Evolutionary conservation across 345 rosid species (phyloP), one percentile per base, ranked within the genome.

Genomic region (Populus pruinosa): DNA sequence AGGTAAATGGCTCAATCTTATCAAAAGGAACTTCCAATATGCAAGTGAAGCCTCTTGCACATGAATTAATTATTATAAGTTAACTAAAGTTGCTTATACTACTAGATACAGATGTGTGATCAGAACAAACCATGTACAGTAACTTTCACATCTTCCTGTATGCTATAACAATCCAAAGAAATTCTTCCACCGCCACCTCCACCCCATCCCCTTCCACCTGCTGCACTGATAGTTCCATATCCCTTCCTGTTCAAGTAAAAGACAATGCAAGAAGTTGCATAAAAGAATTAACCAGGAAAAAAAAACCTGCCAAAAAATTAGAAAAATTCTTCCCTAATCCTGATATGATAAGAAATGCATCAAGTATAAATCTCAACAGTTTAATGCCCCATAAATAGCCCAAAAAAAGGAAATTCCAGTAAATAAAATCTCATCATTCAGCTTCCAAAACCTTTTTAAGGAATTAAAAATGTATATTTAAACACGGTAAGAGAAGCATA

Each of bases 121-220:
- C 73, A 75, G 80, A 70, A 87, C 96, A 72, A 86, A 96, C 99
- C 99, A 89, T 92, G 98, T 59, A 91, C 94, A 72, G 92, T 83
- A 77, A 96, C 90, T 80, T 84, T 89, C 69, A 93, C 78, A 79
- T 91, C 92, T 89, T 96, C 99, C 81, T 96, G 98, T 85, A 91
- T 90, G 93, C 98, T 92, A 90, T 93, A 96, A 86, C 97, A 92
- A 75, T 92, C 91, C 80, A 96, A 89, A 69, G 97, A 91, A 71
- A 96, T 83, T 87, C 99, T 92, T 84, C 99, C 98, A 74, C 99
- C 99, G 9, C 99, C 96, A 79, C 99, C 99, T 78, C 99, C 99
- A 56, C 96, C 99, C 89, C 90, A 87, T 77, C 99, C 98, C 49
- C 80, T 90, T 63, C 99, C 98, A 70, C 99, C 99, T 50, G 94